phyloP scores from a whole-genome alignment of 495 filamentous ascomycete genomes.

The Trichocladium antarcticum region DNA sequence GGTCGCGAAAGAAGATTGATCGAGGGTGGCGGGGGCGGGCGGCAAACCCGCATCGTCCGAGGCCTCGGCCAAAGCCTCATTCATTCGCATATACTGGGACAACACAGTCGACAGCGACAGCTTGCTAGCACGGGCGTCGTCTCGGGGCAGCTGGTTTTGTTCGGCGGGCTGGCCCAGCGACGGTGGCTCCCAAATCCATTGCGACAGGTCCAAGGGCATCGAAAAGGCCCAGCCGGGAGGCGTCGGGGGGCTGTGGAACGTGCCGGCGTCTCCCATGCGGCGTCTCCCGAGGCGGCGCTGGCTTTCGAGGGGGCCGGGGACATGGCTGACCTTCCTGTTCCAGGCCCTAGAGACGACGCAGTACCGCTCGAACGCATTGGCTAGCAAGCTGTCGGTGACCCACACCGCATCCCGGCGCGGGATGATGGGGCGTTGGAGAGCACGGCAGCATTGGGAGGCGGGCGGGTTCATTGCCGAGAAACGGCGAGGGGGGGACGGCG shows the following conservation, averaged over 20 bases:
- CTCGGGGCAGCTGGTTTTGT: not conserved
- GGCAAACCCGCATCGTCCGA: not conserved
- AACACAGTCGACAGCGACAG: not conserved
- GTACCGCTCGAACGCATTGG: constrained; percentile 32
- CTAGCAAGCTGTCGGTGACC: constrained; percentile 35
- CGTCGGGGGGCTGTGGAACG: constrained; percentile 25
- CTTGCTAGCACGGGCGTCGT: not conserved
- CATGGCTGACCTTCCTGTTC: constrained; percentile 22
- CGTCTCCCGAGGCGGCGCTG: constrained; percentile 42
- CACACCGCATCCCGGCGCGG: constrained; percentile 30
- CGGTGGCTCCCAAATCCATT: constrained; percentile 43
- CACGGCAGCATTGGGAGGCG: constrained; percentile 32
- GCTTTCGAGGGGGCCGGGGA: constrained; percentile 43
- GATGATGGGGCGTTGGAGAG: constrained; percentile 27
- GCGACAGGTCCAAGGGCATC: constrained; percentile 28
- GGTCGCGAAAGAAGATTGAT: not conserved
- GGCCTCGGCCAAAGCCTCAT: not conserved
- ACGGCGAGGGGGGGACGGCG: not conserved
- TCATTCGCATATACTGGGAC: not conserved
- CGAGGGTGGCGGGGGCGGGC: too few relatives aligned
- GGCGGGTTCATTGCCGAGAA: constrained; percentile 26
- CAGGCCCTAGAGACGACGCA: constrained; percentile 18
- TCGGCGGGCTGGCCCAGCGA: constrained; percentile 6
- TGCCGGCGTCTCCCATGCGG: constrained; percentile 36
- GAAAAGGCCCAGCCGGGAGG: constrained; percentile 34